Evolutionary conservation across 2,329 filamentous ascomycete species (phyloP).

Genomic region (Tolypocladium pustulatum): DNA sequence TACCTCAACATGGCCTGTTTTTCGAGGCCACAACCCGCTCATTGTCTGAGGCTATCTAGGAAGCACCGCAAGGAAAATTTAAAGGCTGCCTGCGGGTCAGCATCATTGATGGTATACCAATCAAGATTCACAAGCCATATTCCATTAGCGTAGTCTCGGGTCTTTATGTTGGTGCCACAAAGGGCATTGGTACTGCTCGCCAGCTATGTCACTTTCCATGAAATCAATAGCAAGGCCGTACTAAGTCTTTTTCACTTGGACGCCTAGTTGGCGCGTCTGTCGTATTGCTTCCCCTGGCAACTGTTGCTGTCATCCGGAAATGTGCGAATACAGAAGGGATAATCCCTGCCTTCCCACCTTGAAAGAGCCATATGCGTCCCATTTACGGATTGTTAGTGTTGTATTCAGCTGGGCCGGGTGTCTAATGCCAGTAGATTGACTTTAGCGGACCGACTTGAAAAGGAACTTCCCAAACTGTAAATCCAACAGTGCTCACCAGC

Average conservation of each 20-base stretch:
- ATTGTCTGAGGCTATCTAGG: background rate
- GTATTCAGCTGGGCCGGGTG: background rate
- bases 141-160: background rate
- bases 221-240: no score
- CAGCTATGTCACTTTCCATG: background rate
- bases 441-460: background rate
- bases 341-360: background rate
- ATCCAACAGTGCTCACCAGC: background rate
- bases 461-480: background rate
- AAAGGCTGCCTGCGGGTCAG: background rate
- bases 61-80: background rate
- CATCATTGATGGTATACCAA: background rate
- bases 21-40: background rate
- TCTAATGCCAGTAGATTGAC: background rate
- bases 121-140: background rate
- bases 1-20: no score
- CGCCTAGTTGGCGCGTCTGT: background rate
- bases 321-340: background rate
- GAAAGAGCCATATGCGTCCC: background rate
- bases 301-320: background rate
- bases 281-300: background rate
- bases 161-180: background rate
- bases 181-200: background rate
- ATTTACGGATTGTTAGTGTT: background rate
- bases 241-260: background rate